Evolutionary conservation across 495 filamentous ascomycete species (phyloP).

Genomic region (Penicillium riverlandense): DNA sequence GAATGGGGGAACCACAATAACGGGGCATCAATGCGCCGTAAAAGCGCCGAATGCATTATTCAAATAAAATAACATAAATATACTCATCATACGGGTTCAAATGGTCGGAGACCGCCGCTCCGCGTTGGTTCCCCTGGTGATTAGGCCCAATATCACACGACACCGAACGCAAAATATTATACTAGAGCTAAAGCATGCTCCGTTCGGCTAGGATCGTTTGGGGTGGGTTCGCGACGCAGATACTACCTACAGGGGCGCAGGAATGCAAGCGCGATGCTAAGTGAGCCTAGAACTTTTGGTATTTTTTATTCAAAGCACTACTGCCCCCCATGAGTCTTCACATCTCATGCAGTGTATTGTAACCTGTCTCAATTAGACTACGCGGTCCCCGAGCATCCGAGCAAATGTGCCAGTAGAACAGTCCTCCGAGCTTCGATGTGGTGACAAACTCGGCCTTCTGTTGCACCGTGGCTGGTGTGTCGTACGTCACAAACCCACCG

Average conservation of each 20-base stretch:
- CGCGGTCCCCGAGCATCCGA: slow-evolving; percentile 61
- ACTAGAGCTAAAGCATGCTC: too few relatives aligned
- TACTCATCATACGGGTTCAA: too few relatives aligned
- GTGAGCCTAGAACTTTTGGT: neutral
- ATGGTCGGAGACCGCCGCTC: too few relatives aligned
- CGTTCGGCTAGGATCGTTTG: too few relatives aligned
- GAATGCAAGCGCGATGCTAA: too few relatives aligned
- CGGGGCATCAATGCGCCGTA: slow-evolving; percentile 1
- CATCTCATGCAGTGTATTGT: slow-evolving; percentile 59
- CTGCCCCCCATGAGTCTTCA: slow-evolving; percentile 1
- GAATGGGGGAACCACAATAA: too few relatives aligned
- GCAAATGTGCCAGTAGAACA: slow-evolving; percentile 92
- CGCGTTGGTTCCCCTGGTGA: too few relatives aligned
- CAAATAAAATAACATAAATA: too few relatives aligned
- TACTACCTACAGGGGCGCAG: too few relatives aligned
- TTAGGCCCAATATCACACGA: too few relatives aligned
- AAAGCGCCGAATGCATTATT: slow-evolving; percentile 2
- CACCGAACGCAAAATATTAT: too few relatives aligned
- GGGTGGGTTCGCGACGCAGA: too few relatives aligned
- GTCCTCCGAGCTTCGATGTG: slow-evolving; percentile 65
- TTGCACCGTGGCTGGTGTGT: slow-evolving; percentile 76
- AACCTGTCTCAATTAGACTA: slow-evolving; percentile 71
- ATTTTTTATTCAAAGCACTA: slow-evolving; percentile 1
- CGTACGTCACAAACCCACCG: slow-evolving; percentile 82
- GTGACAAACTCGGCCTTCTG: slow-evolving; percentile 79